Evolutionary conservation across 768 basidiomycete species (phyloP).

Genomic region (Lanmaoa rubissima): DNA sequence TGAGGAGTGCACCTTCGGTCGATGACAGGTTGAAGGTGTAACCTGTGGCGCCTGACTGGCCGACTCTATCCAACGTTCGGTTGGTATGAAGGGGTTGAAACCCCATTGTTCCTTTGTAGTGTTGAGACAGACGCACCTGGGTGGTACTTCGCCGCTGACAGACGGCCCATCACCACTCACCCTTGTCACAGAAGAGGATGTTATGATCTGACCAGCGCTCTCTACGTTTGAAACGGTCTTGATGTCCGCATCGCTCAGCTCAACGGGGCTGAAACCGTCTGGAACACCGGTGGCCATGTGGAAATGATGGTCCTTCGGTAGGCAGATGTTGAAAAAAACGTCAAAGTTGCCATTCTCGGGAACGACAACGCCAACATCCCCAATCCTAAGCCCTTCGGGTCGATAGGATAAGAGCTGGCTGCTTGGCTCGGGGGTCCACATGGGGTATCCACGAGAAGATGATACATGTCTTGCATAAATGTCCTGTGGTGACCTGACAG

Average conservation of each 20-base stretch:
- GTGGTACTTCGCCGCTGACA: background rate
- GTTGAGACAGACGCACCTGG: conserved; percentile 6
- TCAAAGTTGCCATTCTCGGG: conserved; percentile 36
- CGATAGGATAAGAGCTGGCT: conserved; percentile 25
- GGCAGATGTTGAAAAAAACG: conserved; percentile 39
- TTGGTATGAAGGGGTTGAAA: background rate
- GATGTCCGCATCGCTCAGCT: conserved; percentile 16
- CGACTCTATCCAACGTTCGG: background rate
- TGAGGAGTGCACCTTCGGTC: conserved; percentile 32
- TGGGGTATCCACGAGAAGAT: conserved; percentile 33
- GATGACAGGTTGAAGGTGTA: conserved; percentile 19
- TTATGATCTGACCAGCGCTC: conserved; percentile 9
- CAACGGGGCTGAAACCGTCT: conserved; percentile 27
- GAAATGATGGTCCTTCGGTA: conserved; percentile 31
- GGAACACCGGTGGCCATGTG: conserved; percentile 25
- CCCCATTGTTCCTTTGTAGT: background rate
- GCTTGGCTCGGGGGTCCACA: conserved; percentile 37
- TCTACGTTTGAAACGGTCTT: conserved; percentile 11
- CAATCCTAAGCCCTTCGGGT: conserved; percentile 33
- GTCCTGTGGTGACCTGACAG: conserved; percentile 25
- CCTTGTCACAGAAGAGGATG: conserved; percentile 12
- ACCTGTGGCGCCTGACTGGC: background rate
- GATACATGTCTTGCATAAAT: conserved; percentile 25
- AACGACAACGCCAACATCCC: conserved; percentile 39
- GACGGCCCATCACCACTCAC: background rate